phyloP scores from a whole-genome alignment of 345 rosid species.

The Salix brachista region DNA sequence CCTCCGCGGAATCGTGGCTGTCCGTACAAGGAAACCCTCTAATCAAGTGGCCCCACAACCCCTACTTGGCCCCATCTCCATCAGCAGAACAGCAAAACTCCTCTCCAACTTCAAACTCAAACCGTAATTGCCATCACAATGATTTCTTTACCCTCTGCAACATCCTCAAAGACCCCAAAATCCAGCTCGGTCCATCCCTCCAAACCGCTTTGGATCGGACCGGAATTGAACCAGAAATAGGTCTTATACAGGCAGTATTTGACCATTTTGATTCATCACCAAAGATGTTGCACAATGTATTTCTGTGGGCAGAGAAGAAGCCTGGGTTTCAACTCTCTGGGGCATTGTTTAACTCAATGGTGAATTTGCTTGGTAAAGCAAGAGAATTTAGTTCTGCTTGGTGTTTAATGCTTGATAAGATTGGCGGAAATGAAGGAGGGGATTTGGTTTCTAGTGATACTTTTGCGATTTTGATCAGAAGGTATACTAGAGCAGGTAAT shows the following conservation, averaged over 20 bases:
- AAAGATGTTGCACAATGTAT: conserved; percentile 50
- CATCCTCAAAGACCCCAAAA: conserved; percentile 43
- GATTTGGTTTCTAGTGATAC: conserved; percentile 60
- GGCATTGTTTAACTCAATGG: conserved; percentile 39
- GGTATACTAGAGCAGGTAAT: conserved; percentile 76
- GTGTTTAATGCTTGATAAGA: conserved; percentile 55
- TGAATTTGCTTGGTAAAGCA: conserved; percentile 58
- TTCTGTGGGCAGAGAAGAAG: conserved; percentile 70
- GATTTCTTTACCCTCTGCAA: conserved; percentile 46
- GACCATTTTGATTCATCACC: conserved; percentile 65
- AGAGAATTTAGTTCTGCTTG: conserved; percentile 72
- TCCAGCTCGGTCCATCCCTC: conserved; percentile 42
- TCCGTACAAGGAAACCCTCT: conserved; percentile 32
- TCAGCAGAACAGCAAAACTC: conserved; percentile 15
- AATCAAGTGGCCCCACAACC: conserved; percentile 32
- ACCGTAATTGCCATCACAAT: conserved; percentile 20
- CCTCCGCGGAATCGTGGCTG: conserved; percentile 30
- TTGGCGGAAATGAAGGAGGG: conserved; percentile 24
- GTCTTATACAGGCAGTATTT: conserved; percentile 47
- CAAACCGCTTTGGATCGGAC: conserved; percentile 49
- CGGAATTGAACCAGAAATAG: conserved; percentile 46
- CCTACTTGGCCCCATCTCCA: background rate
- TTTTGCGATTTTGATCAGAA: conserved; percentile 64
- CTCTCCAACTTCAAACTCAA: background rate
- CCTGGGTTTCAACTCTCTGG: conserved; percentile 47